Evolutionary conservation across 2,329 filamentous ascomycete genomes (phyloP), one percentile per base, ranked within the genome.

Genomic region (Zarea fungicola): DNA sequence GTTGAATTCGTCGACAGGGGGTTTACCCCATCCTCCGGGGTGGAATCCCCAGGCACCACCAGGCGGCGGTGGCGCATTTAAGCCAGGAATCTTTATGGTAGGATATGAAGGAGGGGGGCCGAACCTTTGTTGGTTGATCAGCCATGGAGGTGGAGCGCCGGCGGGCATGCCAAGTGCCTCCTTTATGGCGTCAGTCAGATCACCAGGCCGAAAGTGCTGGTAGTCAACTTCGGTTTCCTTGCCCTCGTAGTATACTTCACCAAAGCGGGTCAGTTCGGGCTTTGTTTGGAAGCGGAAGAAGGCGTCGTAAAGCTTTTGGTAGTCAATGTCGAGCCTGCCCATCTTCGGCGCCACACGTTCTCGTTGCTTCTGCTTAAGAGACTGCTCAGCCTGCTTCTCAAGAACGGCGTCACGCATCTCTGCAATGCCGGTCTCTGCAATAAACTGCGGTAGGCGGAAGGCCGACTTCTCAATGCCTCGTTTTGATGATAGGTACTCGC

Each of bases 271-370:
- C 54, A 99, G 73, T 58, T 90, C 84, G 0, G 93, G 93, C 69
- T 99, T 99, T 34, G 89, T 95, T 71, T 99, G 93, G 64, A 96
- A 95, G 52, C 90, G 83, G 75, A 99, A 99, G 74, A 99, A 99
- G 4, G 93, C 93, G 64, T 97, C 93, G 70, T 97, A 97, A 48
- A 97, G 82, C 66, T 93, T 96, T 64, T 96, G 89, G 67, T 99
- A 99, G 68, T 99, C 93, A 57, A 99, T 97, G 65, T 99, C 93
- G 43, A 99, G 77, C 67, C 93, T 95, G 54, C 93, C 93, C 80
- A 96, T 93, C 71, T 97, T 97, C 23, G 90, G 90, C 54, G 90
- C 85, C 11, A 99, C 93, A 39, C 93, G 80, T 68, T 96, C 93
- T 42, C 93, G 82, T 70, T 96, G 91, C 67, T 95, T 96, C 66